A percentile compares a stretch with the other conserved stretches of the same genome.
Conservation (phyloP, 2,329 filamentous ascomycete species). For the Sclerotinia minor region DNA sequence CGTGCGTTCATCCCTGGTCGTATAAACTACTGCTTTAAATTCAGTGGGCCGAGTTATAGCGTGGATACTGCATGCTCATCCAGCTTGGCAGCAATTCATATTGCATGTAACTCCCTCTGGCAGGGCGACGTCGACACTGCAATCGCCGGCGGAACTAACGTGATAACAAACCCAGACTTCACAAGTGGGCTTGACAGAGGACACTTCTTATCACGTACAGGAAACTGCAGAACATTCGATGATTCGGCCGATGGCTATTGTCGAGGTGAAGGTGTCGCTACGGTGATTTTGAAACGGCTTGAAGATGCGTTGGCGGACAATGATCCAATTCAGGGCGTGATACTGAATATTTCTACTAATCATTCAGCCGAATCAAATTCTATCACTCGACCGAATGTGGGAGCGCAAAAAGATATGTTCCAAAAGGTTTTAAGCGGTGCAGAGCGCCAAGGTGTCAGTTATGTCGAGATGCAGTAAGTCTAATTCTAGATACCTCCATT, state of each 20-base stretch:
- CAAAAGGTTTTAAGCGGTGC: no score
- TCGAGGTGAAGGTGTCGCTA: conserved; percentile 57
- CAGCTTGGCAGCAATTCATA: conserved; percentile 54
- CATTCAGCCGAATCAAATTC: no score
- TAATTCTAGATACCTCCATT: no score
- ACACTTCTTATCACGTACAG: conserved; percentile 29
- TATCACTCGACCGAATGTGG: no score
- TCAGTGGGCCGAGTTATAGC: conserved; percentile 53
- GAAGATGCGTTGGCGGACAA: no score
- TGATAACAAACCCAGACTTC: conserved; percentile 43
- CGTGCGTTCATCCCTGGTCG: conserved; percentile 37
- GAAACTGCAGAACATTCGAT: conserved; percentile 53
- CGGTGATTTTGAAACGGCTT: no score
- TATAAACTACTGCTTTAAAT: conserved; percentile 45
- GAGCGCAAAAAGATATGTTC: no score
- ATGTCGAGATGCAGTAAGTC: no score
- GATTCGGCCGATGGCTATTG: conserved; percentile 63
- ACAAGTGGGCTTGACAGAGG: conserved; percentile 31
- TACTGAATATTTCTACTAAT: no score
- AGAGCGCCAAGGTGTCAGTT: no score
- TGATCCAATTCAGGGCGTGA: no score
- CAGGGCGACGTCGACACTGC: conserved; percentile 47
- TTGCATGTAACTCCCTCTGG: conserved; percentile 52
- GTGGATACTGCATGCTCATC: conserved; percentile 61
- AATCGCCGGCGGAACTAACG: conserved; percentile 46